Evolutionary conservation across 2,329 filamentous ascomycete species (phyloP), one percentile per base, ranked within the genome.

Genomic region (Sphaceloma murrayae): DNA sequence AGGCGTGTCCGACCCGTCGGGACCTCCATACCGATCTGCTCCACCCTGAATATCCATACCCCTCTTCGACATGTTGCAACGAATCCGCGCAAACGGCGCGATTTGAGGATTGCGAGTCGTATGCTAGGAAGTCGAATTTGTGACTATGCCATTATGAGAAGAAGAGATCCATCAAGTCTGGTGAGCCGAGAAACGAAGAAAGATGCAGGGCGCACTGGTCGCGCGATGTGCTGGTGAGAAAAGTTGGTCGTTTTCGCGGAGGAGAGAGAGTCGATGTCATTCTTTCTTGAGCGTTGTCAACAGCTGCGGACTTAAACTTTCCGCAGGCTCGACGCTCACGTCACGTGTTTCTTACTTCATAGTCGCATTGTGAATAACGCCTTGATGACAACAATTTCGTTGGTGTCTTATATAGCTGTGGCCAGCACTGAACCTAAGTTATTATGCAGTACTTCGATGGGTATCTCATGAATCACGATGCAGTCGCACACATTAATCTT

Each of bases 31-130:
- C 27, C 49, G 14, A n/a, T 48, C 46, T 4, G 38, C 30, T 3
- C 49, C 49, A 8, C 49, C 49, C 22, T 51, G 49, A 3, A 45
- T 46, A 22, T 51, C 49, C 38, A 45, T 45, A 11, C 46, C 39
- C 29, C 49, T 46, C 38, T 51, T 51, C 11, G 47, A 51, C 49
- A 51, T 51, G 34, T 10, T 39, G 47, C 22, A 26, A 18, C 33
- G 40, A 21, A 19, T 22, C 19, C 19, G 40, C 40, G 40, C 40
- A 33, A 34, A 22, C 26, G 13, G 36, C 36, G 36, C 36, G 14
- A 27, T 40, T 40, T 22, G 36, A 40, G 22, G 36, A 16, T 40
- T 22, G 36, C 10, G 16, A 30, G n/a, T n/a, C n/a, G n/a, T n/a
- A 26, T 30, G 5, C 24, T 17, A n/a, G 17, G 17, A 16, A 10